Base-by-base conservation (phyloP, 768 basidiomycete species). In the Roridomyces roridus region DNA sequence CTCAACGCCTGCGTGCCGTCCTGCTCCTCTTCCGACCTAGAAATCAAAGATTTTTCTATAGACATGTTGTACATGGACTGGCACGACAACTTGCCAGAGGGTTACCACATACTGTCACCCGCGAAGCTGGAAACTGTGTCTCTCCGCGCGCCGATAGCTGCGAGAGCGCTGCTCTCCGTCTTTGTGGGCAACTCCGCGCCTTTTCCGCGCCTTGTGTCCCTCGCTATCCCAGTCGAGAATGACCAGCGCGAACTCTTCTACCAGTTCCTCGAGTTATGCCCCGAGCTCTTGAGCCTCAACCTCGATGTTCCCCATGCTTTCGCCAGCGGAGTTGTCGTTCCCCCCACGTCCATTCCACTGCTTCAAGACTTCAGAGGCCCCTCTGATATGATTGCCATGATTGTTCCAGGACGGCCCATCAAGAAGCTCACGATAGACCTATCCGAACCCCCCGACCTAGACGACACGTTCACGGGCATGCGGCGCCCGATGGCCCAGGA, bases 191-290 rank as follows among this genome's bases (percentile, higher is more conserved):
- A 29, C 1, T 17, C 50, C 2, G 56, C 21, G 14, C 49, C 56
- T 4, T 29, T 51, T 20, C 45, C 56, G 17, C 37, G 15, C 31
- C 56, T 57, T 31, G 29, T 35, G 17, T 6, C 11, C 10, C 25
- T 51, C 21, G 41, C 29, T 14, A 12, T 57, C 28, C 8, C 6
- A n/a, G 14, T 57, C n/a, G 24, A 8, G 7, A 3, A 26, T n/a
- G 56, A 42, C 3, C 37, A n/a, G 36, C 29, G 41, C 31, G 56
- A 57, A 20, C 10, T 47, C 0, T 57, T 57, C 24, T 57, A 46
- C 45, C 23, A 23, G 11, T 57, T 57, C 39, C 44, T 57, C 11
- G 56, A 51, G 12, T 47, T 29, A 11, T 57, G 50, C 29, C 56
- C 56, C 2, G 37, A 21, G 25, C 45, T 57, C n/a, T 18, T 24